Evolutionary conservation across 768 basidiomycete genomes (phyloP).

Genomic region (Auricularia cornea): DNA sequence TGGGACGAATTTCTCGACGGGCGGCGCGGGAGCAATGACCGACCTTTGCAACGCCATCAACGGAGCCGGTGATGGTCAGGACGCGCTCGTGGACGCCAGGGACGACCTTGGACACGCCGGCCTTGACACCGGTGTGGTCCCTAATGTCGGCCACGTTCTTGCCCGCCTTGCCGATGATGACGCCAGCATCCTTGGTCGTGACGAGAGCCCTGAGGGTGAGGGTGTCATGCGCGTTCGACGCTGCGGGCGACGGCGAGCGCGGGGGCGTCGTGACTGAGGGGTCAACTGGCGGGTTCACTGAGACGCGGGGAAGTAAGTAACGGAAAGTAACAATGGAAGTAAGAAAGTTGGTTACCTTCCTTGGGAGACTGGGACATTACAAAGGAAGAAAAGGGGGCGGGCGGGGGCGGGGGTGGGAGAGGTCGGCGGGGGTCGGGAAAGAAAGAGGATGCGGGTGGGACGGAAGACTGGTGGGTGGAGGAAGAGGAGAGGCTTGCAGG

Average conservation of each 20-base stretch:
- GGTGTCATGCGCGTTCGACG: conserved; percentile 43
- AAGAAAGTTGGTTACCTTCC: not conserved
- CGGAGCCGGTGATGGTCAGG: conserved; percentile 84
- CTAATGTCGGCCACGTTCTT: conserved; percentile 97
- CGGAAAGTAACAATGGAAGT: not conserved
- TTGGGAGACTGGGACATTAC: not conserved
- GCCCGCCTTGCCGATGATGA: conserved; percentile 94
- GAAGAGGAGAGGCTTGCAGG: too few species aligned
- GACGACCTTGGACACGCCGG: conserved; percentile 98
- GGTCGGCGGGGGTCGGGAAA: not conserved
- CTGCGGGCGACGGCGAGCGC: not conserved
- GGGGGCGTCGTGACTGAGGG: not conserved
- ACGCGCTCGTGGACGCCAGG: conserved; percentile 97
- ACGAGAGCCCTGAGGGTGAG: conserved; percentile 92
- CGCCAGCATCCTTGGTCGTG: conserved; percentile 92
- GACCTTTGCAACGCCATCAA: conserved; percentile 90
- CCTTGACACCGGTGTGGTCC: conserved; percentile 93
- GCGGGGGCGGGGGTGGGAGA: not conserved
- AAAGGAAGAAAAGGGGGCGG: not conserved
- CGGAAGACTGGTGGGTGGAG: too few species aligned
- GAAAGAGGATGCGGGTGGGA: too few species aligned
- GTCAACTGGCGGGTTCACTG: not conserved
- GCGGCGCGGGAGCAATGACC: conserved; percentile 11
- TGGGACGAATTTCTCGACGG: not conserved
- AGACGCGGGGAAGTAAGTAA: not conserved